phyloP scores from a whole-genome alignment of 192 early-diverging fungal species.

The Gorgonomyces haynaldii region DNA sequence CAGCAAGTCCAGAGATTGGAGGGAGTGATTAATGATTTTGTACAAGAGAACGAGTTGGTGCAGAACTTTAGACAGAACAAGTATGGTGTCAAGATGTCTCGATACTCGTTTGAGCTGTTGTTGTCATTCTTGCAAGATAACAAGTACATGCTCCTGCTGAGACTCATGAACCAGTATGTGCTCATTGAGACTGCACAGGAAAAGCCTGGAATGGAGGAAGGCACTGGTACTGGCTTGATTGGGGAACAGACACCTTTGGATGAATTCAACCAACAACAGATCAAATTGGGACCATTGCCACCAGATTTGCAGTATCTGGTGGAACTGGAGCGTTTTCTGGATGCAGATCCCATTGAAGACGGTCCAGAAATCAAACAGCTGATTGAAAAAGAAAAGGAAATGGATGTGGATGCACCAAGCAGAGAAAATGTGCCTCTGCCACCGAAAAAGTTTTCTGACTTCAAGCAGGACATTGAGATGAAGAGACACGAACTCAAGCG shows the following conservation, averaged over 20 bases:
- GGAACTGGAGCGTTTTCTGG: slow-evolving; percentile 72
- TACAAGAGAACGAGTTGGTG: slow-evolving; percentile 77
- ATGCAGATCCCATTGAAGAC: slow-evolving; percentile 52
- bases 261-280: slow-evolving; percentile 67
- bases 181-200: slow-evolving; percentile 17
- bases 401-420: slow-evolving; percentile 41
- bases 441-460: slow-evolving; percentile 59
- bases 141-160: slow-evolving; percentile 72
- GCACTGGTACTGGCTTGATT: slow-evolving; percentile 12
- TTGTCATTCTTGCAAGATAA: slow-evolving; percentile 88
- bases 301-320: slow-evolving; percentile 58
- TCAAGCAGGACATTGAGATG: slow-evolving; percentile 63
- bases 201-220: slow-evolving; percentile 10
- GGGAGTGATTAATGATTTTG: slow-evolving; percentile 56
- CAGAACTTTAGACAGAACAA: slow-evolving; percentile 68
- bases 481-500: slow-evolving; percentile 69
- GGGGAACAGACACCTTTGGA: slow-evolving; percentile 32
- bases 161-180: slow-evolving; percentile 85
- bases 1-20: slow-evolving; percentile 57
- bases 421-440: slow-evolving; percentile 58
- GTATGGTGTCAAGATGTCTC: slow-evolving; percentile 75
- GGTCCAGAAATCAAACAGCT: slow-evolving; percentile 1
- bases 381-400: slow-evolving; percentile 1
- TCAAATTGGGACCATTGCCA: slow-evolving; percentile 63
- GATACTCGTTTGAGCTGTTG: slow-evolving; percentile 79